Percentiles rank a stretch among this genome's conserved stretches.
These are phyloP conservation scores for Tripidium arundinaceum DNA, from an alignment of 202 grass and related monocot species.

Conservation along the genomic window DNA sequence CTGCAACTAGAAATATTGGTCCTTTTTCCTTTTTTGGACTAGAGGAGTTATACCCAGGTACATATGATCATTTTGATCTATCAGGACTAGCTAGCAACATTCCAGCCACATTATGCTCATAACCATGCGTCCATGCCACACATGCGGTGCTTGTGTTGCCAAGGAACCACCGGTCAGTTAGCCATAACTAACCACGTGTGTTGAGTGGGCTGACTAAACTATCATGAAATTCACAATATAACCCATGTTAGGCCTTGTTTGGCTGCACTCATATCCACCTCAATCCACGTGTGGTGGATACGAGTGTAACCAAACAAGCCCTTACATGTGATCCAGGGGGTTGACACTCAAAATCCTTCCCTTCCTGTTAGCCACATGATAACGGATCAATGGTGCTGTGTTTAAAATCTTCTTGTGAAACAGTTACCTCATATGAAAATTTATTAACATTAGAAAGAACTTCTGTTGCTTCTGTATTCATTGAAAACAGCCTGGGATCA, in stretches of 20 bases:
- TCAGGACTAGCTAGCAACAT: background rate
- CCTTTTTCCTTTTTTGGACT: background rate
- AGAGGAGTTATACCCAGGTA: constrained; percentile 1
- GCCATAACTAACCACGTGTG: background rate
- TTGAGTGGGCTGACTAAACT: background rate
- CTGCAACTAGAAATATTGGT: background rate
- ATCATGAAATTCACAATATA: background rate
- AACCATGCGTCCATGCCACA: background rate
- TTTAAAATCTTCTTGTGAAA: background rate
- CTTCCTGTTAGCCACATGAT: background rate
- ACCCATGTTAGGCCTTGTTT: background rate
- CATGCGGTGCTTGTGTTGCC: background rate
- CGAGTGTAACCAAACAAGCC: too few species aligned
- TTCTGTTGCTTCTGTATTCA: background rate
- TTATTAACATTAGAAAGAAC: too few species aligned
- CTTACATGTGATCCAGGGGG: too few species aligned
- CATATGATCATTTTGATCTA: background rate
- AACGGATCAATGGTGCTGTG: background rate
- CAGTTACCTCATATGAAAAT: background rate
- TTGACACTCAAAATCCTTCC: too few species aligned
- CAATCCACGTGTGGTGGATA: background rate
- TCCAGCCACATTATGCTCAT: background rate
- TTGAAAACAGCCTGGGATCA: background rate
- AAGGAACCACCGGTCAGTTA: background rate
- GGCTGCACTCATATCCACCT: too few species aligned